phyloP scores from a whole-genome alignment of 2,329 filamentous ascomycete species.

The Xylogone sp. region DNA sequence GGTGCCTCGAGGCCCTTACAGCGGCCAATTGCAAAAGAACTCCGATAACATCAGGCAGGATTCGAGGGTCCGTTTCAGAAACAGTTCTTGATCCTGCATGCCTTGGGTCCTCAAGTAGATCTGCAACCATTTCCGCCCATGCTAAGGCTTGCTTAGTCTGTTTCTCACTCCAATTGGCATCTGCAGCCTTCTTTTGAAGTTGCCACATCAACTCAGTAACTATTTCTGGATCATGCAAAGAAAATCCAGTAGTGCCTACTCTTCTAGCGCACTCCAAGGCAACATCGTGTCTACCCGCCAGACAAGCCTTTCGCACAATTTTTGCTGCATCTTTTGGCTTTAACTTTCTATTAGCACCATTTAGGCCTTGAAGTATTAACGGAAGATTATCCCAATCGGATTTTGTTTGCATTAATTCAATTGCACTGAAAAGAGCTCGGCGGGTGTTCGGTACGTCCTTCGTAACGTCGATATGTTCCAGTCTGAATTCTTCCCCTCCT shows the following conservation, averaged over 20 bases:
- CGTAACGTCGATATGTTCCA: slow-evolving; percentile 21
- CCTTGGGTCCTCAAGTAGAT: slow-evolving; percentile 22
- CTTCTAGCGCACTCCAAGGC: slow-evolving; percentile 25
- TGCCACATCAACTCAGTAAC: slow-evolving; percentile 15
- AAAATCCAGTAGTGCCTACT: slow-evolving; percentile 22
- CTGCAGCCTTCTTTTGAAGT: slow-evolving; percentile 18
- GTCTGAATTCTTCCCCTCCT: slow-evolving; percentile 41
- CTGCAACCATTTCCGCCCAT: slow-evolving; percentile 24
- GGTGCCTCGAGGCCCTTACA: slow-evolving; percentile 33
- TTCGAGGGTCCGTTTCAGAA: slow-evolving; percentile 30
- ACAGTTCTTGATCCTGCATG: slow-evolving; percentile 14
- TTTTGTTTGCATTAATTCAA: slow-evolving; percentile 25
- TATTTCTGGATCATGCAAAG: slow-evolving; percentile 12
- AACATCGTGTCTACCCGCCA: slow-evolving; percentile 18
- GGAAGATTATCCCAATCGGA: slow-evolving; percentile 30
- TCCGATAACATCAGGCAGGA: slow-evolving; percentile 34
- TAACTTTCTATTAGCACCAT: slow-evolving; percentile 7
- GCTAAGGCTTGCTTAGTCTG: slow-evolving; percentile 23
- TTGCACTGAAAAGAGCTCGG: slow-evolving; percentile 9
- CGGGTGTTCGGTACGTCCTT: slow-evolving; percentile 16
- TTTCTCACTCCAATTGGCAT: slow-evolving; percentile 14
- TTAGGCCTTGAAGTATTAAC: slow-evolving; percentile 25
- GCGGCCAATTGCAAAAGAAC: slow-evolving; percentile 40
- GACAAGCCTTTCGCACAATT: slow-evolving; percentile 13
- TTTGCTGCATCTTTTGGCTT: background rate